A percentile compares a stretch with the other conserved stretches of the same genome.
Conservation (phyloP, 2,329 filamentous ascomycete genomes). For the Talaromyces sp. region DNA sequence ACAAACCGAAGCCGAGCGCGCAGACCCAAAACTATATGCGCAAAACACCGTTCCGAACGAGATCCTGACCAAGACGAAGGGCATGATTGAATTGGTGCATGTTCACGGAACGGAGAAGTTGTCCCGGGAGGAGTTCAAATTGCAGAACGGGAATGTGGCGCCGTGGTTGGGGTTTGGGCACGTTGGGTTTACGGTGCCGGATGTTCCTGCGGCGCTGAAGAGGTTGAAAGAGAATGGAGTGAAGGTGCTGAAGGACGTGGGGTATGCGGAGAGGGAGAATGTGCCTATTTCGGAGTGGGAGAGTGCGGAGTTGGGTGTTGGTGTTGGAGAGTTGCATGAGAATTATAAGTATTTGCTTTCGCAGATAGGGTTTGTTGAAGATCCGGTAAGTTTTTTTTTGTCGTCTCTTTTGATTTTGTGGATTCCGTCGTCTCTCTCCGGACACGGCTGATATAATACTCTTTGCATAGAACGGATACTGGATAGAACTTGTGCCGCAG, state of each 20-base stretch:
- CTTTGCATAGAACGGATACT: not conserved
- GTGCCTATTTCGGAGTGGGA: slow-evolving; percentile 35
- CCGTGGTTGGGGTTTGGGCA: slow-evolving; percentile 36
- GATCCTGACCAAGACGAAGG: slow-evolving; percentile 27
- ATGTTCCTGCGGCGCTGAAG: slow-evolving; percentile 28
- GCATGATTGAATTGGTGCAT: slow-evolving; percentile 35
- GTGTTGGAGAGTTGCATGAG: slow-evolving; percentile 29
- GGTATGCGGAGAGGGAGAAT: slow-evolving; percentile 23
- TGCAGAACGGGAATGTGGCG: slow-evolving; percentile 29
- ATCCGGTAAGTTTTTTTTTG: slow-evolving; percentile 30
- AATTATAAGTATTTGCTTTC: slow-evolving; percentile 32
- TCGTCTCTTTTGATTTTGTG: not conserved
- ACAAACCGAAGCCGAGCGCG: slow-evolving; percentile 23
- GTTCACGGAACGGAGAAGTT: slow-evolving; percentile 32
- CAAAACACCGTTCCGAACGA: slow-evolving; percentile 22
- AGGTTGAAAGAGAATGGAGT: slow-evolving; percentile 28
- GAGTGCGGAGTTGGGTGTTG: slow-evolving; percentile 24
- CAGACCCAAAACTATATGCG: slow-evolving; percentile 27
- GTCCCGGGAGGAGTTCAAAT: slow-evolving; percentile 16
- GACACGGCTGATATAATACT: not conserved
- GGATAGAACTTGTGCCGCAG: not conserved
- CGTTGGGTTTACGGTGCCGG: slow-evolving; percentile 37
- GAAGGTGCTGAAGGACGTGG: slow-evolving; percentile 32
- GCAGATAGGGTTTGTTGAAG: slow-evolving; percentile 35
- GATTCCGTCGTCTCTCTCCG: not conserved